Conservation (phyloP, 208 protist species). For the Trypanosoma caninum region DNA sequence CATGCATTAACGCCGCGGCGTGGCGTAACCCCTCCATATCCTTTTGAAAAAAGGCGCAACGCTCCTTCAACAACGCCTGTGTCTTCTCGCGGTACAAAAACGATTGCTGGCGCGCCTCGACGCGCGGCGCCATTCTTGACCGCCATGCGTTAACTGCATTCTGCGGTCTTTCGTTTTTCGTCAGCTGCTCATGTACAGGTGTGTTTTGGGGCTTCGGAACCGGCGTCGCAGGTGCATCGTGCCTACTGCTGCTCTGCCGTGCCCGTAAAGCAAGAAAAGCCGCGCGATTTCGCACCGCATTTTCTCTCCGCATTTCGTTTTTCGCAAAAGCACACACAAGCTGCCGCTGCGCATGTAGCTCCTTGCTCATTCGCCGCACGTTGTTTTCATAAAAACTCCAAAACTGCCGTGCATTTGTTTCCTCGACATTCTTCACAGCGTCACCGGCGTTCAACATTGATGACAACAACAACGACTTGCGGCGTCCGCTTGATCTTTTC, state of each 20-base stretch:
- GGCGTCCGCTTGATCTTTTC: background rate
- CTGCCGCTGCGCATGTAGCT: background rate
- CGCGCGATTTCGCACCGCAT: background rate
- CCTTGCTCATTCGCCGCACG: conserved; percentile 1
- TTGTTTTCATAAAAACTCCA: conserved; percentile 7
- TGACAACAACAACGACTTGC: background rate
- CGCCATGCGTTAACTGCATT: background rate
- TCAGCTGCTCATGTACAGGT: too few species aligned
- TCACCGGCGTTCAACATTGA: too few species aligned
- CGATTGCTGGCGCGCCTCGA: background rate
- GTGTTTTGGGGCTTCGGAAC: background rate
- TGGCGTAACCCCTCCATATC: background rate
- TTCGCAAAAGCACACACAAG: conserved; percentile 7
- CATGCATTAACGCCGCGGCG: background rate
- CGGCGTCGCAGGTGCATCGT: background rate
- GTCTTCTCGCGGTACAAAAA: background rate
- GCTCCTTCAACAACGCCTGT: background rate
- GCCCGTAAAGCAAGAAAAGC: background rate
- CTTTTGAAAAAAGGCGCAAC: background rate
- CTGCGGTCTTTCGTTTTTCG: too few species aligned
- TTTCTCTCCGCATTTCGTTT: background rate
- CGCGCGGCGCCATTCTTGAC: background rate
- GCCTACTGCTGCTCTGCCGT: background rate
- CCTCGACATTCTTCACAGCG: too few species aligned
- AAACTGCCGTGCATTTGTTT: too few species aligned